Conservation (phyloP, 2,329 filamentous ascomycete genomes). For the Aspergillus sp. region DNA sequence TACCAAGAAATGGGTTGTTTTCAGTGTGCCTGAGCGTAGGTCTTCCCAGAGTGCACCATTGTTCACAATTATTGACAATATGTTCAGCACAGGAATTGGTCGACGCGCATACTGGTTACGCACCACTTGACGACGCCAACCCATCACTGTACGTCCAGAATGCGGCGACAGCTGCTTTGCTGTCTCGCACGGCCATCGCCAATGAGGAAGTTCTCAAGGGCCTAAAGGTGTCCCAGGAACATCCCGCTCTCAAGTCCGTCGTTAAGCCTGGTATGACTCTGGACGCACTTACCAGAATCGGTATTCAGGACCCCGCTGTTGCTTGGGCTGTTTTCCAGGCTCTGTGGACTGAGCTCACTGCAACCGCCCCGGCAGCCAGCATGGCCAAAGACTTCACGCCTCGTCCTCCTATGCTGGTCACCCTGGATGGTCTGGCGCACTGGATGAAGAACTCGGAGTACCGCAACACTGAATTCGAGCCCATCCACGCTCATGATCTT, state of each 20-base stretch:
- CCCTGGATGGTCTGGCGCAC: slow-evolving; percentile 74
- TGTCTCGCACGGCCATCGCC: slow-evolving; percentile 67
- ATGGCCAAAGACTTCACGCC: slow-evolving; percentile 40
- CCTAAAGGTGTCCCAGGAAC: slow-evolving; percentile 47
- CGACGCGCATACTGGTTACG: slow-evolving; percentile 76
- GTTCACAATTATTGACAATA: neutral
- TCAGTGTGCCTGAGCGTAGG: slow-evolving; percentile 84
- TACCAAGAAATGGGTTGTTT: slow-evolving; percentile 79
- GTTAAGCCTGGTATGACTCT: slow-evolving; percentile 59
- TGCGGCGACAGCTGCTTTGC: slow-evolving; percentile 67
- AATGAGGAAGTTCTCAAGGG: slow-evolving; percentile 62
- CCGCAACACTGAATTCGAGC: slow-evolving; percentile 63
- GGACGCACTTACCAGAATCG: slow-evolving; percentile 62
- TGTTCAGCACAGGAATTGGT: slow-evolving; percentile 72
- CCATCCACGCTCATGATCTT: slow-evolving; percentile 83
- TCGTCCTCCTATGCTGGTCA: slow-evolving; percentile 64
- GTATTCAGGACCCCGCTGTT: slow-evolving; percentile 68
- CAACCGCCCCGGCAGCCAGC: slow-evolving; percentile 40
- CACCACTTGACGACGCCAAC: slow-evolving; percentile 55
- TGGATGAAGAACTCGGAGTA: slow-evolving; percentile 78
- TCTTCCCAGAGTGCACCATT: slow-evolving; percentile 1
- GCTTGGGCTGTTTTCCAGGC: slow-evolving; percentile 78
- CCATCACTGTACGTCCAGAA: slow-evolving; percentile 68
- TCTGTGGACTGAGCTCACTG: slow-evolving; percentile 73
- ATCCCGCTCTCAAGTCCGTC: slow-evolving; percentile 57